phyloP scores from a whole-genome alignment of 176 grass and related monocot species.

The Aechmea fasciata region DNA sequence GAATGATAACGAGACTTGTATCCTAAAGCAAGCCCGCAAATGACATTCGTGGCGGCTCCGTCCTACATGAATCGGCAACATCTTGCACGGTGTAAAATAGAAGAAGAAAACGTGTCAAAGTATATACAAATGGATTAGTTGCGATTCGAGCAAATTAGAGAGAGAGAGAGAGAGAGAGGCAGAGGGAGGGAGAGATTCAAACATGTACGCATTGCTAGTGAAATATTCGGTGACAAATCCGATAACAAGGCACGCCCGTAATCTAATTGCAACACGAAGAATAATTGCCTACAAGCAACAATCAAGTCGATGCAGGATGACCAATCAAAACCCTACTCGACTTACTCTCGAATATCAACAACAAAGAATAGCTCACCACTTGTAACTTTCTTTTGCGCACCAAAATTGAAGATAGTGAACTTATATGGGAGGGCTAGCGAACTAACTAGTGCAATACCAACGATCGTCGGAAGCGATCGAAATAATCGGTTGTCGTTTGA shows the following conservation, averaged over 20 bases:
- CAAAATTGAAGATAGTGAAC: conserved; percentile 50
- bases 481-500: conserved; percentile 42
- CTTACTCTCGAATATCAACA: not conserved
- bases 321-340: not conserved
- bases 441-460: conserved; percentile 34
- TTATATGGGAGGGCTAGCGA: conserved; percentile 35
- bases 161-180: not conserved
- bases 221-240: conserved; percentile 49
- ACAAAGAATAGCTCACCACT: conserved; percentile 22
- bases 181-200: not conserved
- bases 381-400: conserved; percentile 29
- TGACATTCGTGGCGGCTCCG: conserved; percentile 42
- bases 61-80: conserved; percentile 40
- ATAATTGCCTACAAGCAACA: conserved; percentile 27
- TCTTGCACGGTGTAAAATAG: conserved; percentile 36
- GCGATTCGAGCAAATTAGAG: not conserved
- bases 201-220: conserved; percentile 51
- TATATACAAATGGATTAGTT: not conserved
- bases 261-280: conserved; percentile 38
- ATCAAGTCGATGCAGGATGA: not conserved
- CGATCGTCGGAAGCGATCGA: conserved; percentile 31
- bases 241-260: conserved; percentile 52
- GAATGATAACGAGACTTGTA: conserved; percentile 56
- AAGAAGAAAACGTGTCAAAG: not conserved
- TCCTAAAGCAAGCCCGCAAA: conserved; percentile 46